A percentile compares a stretch with the other conserved stretches of the same genome.
phyloP scores from a whole-genome alignment of 2,329 filamentous ascomycete species.

The Purpureocillium takamizusanense region DNA sequence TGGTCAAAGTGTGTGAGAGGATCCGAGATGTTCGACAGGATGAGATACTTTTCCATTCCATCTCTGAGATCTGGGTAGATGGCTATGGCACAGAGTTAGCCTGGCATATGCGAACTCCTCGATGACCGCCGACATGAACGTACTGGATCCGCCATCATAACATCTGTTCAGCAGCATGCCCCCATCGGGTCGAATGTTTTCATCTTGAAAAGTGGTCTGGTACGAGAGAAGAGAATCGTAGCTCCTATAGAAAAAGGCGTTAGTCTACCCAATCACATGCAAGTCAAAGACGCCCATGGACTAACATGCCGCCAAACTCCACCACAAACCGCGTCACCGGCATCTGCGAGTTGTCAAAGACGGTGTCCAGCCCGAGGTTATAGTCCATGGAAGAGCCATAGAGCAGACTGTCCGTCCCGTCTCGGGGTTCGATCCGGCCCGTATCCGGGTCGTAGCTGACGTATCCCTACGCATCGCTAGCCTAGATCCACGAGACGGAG shows the following conservation, averaged over 20 bases:
- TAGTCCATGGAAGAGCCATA: constrained; percentile 54
- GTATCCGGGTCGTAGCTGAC: constrained; percentile 39
- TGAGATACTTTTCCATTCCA: too few relatives aligned
- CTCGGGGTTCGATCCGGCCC: too few relatives aligned
- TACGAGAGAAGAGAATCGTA: constrained; percentile 43
- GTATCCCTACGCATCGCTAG: constrained; percentile 51
- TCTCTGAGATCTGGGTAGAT: too few relatives aligned
- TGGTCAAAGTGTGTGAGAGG: too few relatives aligned
- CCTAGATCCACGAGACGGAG: constrained; percentile 50
- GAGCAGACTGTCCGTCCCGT: constrained; percentile 32
- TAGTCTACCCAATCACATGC: constrained; percentile 38
- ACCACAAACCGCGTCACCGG: constrained; percentile 48
- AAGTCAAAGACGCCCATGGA: constrained; percentile 49
- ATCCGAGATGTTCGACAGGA: too few relatives aligned
- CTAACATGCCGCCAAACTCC: constrained; percentile 53
- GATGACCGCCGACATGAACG: too few relatives aligned
- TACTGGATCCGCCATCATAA: too few relatives aligned
- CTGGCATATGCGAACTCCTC: too few relatives aligned
- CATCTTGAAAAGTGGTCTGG: constrained; percentile 11
- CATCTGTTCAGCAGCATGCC: too few relatives aligned
- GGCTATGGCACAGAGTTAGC: too few relatives aligned
- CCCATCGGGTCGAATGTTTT: too few relatives aligned
- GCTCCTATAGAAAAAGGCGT: constrained; percentile 47
- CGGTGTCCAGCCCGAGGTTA: constrained; percentile 40
- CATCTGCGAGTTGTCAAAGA: constrained; percentile 44